Evolutionary conservation across 345 rosid species (phyloP), one percentile per base, ranked within the genome.

Genomic region (Arabidopsis suecica): DNA sequence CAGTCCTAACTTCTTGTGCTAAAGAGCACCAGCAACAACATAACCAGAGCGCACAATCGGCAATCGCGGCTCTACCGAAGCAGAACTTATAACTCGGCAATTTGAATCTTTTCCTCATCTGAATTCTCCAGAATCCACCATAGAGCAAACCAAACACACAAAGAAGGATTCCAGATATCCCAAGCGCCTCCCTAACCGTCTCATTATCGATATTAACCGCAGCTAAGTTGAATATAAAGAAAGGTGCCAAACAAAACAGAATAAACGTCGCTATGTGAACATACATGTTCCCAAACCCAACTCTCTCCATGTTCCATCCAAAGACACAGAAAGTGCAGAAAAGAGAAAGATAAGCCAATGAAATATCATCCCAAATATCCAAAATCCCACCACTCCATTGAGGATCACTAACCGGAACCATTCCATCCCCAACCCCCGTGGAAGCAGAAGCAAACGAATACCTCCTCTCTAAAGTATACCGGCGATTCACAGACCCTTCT

Each of bases 71-170:
- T 45, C 79, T 63, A 4, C 95, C 92, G 1, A 74, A 91, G 51
- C 98, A 91, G 80, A 89, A 94, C 50, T 84, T 74, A 68, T 86
- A 94, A 49, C 91, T 66, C 4, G 97, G 97, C 60, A 94, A 75
- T 49, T 88, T 90, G 71, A 78, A 91, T 59, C 97, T 83, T 79
- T 87, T 94, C 72, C 98, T 85, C 88, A 90, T 86, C 68, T 94
- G 97, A 22, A 94, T 90, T 79, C 98, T 88, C 98, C 98, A 94
- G 74, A 94, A 94, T 28, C 98, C 98, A 66, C 97, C 98, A 38
- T 91, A 91, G 18, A 91, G 88, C 55, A 94, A 81, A 70, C 98
- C 98, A 16, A 91, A 94, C 44, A 59, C 38, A 78, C 97, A 94
- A 38, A 94, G 93, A 74, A 89, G 72, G 59, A 91, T 74, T 38